Evolutionary conservation across 2,329 filamentous ascomycete species (phyloP), one percentile per base, ranked within the genome.

Genomic region (Zopfia rhizophila): DNA sequence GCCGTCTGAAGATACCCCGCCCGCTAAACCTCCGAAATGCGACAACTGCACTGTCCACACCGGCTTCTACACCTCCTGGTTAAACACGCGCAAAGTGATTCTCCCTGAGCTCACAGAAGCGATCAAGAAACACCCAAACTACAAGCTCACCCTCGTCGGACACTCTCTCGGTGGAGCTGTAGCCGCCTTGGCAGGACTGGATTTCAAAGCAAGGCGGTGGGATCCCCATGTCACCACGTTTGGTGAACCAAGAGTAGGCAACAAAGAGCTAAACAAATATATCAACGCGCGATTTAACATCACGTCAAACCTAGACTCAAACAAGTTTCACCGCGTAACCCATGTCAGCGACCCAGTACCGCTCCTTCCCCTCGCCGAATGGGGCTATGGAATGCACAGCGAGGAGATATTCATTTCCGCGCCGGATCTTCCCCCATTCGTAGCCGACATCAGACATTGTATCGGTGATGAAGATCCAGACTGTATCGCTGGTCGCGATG

Each of bases 81-180:
- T 81, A 38, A 85, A 86, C 63, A 89, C 92, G 0, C 83, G 90
- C 36, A 75, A 80, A 21, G 74, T 81, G 2, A 83, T 99, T 19
- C 70, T 96, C 12, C 82, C 87, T 0, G 76, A 85, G 19, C 74
- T 99, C 3, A 75, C 83, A 41, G 72, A 75, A 4, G 76, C 90
- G 4, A 76, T 81, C 17, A 68, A 76, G 12, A 74, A 81, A 29
- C 82, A 93, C 63, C 89, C 89, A 0, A 75, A 82, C 17, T 93
- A 95, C 61, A 76, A 84, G 28, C 75, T 97, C 11, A 85, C 88
- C 17, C 78, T 99, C 3, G 85, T 96, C 6, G 94, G 94, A 0
- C 94, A 99, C 70, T 96, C 90, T 38, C 83, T 99, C 0, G 94
- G 94, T 14, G 94, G 94, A 12, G 92, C 94, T 0, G 90, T 99